These are phyloP conservation scores for Paramyrothecium sp. DNA, from an alignment of 2,329 filamentous ascomycete species.

Conservation along the genomic window DNA sequence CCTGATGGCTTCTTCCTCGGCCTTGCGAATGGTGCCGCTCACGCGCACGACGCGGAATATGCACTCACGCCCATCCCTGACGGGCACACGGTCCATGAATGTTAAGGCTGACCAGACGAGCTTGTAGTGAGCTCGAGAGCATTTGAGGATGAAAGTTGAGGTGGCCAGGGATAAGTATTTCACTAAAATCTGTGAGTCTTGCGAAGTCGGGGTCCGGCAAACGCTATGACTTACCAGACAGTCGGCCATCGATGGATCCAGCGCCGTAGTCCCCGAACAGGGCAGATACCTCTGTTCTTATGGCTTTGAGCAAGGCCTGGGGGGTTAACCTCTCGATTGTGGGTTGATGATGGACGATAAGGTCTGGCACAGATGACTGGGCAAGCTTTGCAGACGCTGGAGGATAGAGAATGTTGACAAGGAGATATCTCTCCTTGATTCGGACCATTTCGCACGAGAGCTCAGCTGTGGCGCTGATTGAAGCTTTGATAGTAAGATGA, in stretches of 20 bases:
- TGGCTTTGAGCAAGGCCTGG: slow-evolving; percentile 62
- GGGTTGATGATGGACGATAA: slow-evolving; percentile 76
- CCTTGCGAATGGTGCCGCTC: slow-evolving; percentile 89
- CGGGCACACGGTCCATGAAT: slow-evolving; percentile 70
- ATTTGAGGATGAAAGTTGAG: slow-evolving; percentile 87
- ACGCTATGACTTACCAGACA: slow-evolving; percentile 56
- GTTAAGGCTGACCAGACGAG: slow-evolving; percentile 89
- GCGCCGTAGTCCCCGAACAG: slow-evolving; percentile 89
- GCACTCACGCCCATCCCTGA: slow-evolving; percentile 61
- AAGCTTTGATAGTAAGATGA: neutral
- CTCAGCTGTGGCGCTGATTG: neutral
- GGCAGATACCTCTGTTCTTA: slow-evolving; percentile 67
- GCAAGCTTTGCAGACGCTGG: slow-evolving; percentile 40
- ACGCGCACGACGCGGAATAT: slow-evolving; percentile 84
- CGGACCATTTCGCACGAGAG: slow-evolving; percentile 69
- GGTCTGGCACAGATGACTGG: slow-evolving; percentile 47
- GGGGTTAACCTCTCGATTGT: slow-evolving; percentile 70
- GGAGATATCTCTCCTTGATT: slow-evolving; percentile 91
- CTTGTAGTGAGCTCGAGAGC: slow-evolving; percentile 77
- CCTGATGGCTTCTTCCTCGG: slow-evolving; percentile 84
- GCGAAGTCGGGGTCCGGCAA: neutral
- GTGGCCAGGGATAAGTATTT: slow-evolving; percentile 94
- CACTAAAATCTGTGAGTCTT: slow-evolving; percentile 50
- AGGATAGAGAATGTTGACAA: slow-evolving; percentile 92
- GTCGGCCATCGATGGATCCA: slow-evolving; percentile 66